Percentiles rank a stretch among this genome's conserved stretches.
Conservation (phyloP, 106 monocot species). For the Dioscorea dumetorum region DNA sequence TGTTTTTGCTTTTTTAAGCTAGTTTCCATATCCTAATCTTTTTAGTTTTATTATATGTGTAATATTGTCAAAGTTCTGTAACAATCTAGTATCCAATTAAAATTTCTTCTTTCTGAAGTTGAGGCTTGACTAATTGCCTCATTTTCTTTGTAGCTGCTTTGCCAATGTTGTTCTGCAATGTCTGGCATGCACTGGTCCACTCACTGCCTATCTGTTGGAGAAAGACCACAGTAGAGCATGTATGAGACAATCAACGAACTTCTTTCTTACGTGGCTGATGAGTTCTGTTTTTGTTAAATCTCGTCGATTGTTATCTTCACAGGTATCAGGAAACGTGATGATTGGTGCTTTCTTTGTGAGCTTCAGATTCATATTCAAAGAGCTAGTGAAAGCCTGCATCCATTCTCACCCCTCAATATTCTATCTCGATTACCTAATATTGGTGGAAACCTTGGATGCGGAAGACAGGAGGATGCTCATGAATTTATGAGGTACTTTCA, state of each 20-base stretch:
- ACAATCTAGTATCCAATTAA: no score
- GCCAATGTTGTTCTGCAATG: constrained; percentile 97
- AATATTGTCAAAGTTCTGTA: no score
- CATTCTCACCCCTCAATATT: constrained; percentile 86
- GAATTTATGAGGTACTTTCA: constrained; percentile 87
- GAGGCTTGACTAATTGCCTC: neutral
- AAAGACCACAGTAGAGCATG: constrained; percentile 60
- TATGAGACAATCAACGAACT: constrained; percentile 12
- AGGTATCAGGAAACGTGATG: constrained; percentile 56
- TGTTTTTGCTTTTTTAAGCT: neutral
- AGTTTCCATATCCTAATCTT: neutral
- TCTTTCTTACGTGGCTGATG: no score
- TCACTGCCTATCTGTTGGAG: constrained; percentile 82
- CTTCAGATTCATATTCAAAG: constrained; percentile 71
- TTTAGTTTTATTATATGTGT: no score
- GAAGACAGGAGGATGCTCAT: constrained; percentile 97
- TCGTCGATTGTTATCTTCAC: neutral
- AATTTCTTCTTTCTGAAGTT: neutral
- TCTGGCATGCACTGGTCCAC: constrained; percentile 73
- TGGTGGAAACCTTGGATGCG: constrained; percentile 78
- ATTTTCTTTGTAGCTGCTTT: constrained; percentile 65
- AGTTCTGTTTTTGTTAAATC: neutral
- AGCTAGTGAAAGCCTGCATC: constrained; percentile 43
- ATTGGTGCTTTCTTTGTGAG: constrained; percentile 96
- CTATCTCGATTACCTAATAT: constrained; percentile 77